Conservation (phyloP, 2,329 filamentous ascomycete genomes). For the Cladosporium cucumerinum region DNA sequence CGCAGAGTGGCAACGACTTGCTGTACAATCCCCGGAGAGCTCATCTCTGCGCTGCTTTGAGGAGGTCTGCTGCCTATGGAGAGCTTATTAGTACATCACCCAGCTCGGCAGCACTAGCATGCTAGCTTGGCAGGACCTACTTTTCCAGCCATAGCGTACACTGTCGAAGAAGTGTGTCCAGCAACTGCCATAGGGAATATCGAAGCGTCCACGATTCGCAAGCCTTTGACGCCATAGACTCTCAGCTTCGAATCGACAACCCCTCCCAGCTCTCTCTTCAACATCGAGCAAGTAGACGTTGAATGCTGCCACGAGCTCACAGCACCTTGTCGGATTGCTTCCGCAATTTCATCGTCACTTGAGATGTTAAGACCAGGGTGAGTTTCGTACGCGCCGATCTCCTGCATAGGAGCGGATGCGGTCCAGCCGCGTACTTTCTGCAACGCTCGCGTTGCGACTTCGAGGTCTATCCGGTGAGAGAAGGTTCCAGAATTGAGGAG, state of each 20-base stretch:
- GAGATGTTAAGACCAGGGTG: slow-evolving; percentile 26
- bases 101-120: neutral
- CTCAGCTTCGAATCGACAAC: slow-evolving; percentile 32
- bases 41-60: slow-evolving; percentile 28
- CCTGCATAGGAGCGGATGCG: slow-evolving; percentile 31
- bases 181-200: slow-evolving; percentile 27
- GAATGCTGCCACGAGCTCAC: slow-evolving; percentile 29
- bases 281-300: slow-evolving; percentile 37
- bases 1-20: neutral
- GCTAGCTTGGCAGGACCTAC: slow-evolving; percentile 22
- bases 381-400: slow-evolving; percentile 34
- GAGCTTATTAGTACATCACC: neutral
- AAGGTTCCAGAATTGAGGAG: slow-evolving; percentile 36
- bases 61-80: slow-evolving; percentile 28
- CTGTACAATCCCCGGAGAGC: neutral
- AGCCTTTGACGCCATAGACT: slow-evolving; percentile 30
- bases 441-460: slow-evolving; percentile 36
- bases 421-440: slow-evolving; percentile 37
- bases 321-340: slow-evolving; percentile 16
- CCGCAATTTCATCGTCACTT: slow-evolving; percentile 24
- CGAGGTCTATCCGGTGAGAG: slow-evolving; percentile 37
- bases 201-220: slow-evolving; percentile 36
- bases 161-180: slow-evolving; percentile 23
- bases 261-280: slow-evolving; percentile 25
- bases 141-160: slow-evolving; percentile 28